phyloP scores from a whole-genome alignment of 495 filamentous ascomycete species.

The Penicillium bialowiezense region DNA sequence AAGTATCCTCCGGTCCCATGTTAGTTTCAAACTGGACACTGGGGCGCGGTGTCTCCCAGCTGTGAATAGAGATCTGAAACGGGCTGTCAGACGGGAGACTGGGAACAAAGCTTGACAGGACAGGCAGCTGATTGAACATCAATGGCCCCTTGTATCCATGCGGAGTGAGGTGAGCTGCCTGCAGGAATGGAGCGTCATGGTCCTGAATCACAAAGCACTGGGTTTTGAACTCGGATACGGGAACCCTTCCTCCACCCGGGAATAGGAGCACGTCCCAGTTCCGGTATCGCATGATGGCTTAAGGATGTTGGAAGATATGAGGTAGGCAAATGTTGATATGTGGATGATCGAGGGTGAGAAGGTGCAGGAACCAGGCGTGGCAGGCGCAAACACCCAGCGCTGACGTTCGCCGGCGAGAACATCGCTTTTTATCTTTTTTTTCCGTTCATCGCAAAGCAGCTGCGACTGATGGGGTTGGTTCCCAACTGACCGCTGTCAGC shows the following conservation, averaged over 20 bases:
- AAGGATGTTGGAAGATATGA: background rate
- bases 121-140: conserved; percentile 54
- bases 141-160: conserved; percentile 25
- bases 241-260: conserved; percentile 58
- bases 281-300: conserved; percentile 67
- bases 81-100: conserved; percentile 56
- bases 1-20: conserved; percentile 56
- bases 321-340: conserved; percentile 14
- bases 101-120: conserved; percentile 74
- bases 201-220: conserved; percentile 75
- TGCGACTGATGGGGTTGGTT: too few relatives aligned
- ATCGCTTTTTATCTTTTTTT: too few relatives aligned
- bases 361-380: too few relatives aligned
- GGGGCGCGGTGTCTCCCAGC: conserved; percentile 67
- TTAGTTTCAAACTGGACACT: conserved; percentile 59
- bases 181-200: conserved; percentile 39
- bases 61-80: conserved; percentile 79
- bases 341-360: background rate
- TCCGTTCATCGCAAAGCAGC: too few relatives aligned
- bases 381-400: too few relatives aligned
- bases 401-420: too few relatives aligned
- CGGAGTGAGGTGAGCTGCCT: conserved; percentile 27
- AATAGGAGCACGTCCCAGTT: conserved; percentile 88
- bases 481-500: too few relatives aligned
- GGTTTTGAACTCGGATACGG: conserved; percentile 84